These are phyloP conservation scores for Yamadazyma olivae DNA, from an alignment of 805 yeast species.

Conservation along the genomic window DNA sequence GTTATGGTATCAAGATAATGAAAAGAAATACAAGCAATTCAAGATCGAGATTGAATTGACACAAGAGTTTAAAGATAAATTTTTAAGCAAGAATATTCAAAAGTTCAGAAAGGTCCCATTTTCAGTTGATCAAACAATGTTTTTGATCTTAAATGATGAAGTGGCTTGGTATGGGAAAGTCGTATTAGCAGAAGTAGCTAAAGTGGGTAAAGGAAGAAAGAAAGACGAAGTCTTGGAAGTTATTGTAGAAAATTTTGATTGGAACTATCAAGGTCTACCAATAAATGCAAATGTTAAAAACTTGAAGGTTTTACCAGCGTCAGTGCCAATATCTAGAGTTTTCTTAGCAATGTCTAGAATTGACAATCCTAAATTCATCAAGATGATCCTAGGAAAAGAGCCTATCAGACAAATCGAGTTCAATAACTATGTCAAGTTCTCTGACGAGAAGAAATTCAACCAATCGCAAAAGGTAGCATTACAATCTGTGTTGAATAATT, in stretches of 20 bases:
- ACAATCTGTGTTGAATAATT: constrained; percentile 50
- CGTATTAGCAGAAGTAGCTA: constrained; percentile 29
- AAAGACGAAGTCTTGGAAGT: constrained; percentile 35
- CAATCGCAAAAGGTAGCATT: constrained; percentile 57
- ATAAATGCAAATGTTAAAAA: constrained; percentile 34
- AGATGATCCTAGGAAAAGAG: constrained; percentile 53
- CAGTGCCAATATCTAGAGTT: constrained; percentile 61
- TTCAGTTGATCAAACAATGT: constrained; percentile 53
- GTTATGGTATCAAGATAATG: constrained; percentile 50
- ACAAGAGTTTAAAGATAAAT: constrained; percentile 47
- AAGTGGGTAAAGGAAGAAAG: constrained; percentile 18
- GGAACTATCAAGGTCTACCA: constrained; percentile 57
- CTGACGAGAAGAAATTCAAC: constrained; percentile 46
- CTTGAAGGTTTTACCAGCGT: constrained; percentile 52
- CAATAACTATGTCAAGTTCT: constrained; percentile 49
- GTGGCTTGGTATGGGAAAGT: constrained; percentile 61
- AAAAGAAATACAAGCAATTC: constrained; percentile 37
- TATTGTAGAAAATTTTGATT: constrained; percentile 50
- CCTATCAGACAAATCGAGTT: constrained; percentile 56
- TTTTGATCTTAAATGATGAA: constrained; percentile 48
- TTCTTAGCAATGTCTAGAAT: constrained; percentile 64
- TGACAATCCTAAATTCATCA: constrained; percentile 49
- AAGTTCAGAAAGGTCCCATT: constrained; percentile 60
- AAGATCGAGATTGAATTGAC: constrained; percentile 42
- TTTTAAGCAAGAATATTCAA: constrained; percentile 48